Conservation (phyloP, 2,329 filamentous ascomycete species). For the Trichoderma semiorbis region DNA sequence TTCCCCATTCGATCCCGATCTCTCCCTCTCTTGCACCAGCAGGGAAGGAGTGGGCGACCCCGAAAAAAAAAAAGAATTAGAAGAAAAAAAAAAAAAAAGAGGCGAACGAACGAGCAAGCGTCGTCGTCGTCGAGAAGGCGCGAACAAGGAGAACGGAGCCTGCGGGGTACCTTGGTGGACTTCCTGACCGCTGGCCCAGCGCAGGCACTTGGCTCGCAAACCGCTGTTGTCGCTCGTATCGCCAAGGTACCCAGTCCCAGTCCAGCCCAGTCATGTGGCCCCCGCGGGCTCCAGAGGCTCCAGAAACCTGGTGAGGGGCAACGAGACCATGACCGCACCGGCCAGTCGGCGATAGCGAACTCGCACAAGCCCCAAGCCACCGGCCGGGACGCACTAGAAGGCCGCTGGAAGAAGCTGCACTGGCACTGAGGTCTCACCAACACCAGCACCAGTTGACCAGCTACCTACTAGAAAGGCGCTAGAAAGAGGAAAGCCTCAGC, state of each 20-base stretch:
- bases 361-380: neutral
- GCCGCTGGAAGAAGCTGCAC: conserved; percentile 9
- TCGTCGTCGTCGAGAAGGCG: neutral
- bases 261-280: neutral
- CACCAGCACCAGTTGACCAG: neutral
- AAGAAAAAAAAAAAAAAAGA: neutral
- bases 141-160: neutral
- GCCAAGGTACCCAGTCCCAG: neutral
- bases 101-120: neutral
- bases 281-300: neutral
- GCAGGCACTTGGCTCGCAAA: neutral
- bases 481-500: conserved; percentile 20
- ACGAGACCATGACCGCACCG: neutral
- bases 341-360: conserved; percentile 11
- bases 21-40: neutral
- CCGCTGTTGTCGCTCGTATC: neutral
- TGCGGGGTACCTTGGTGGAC: conserved; percentile 11
- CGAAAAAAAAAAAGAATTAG: neutral
- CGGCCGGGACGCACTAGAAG: conserved; percentile 12
- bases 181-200: conserved; percentile 2
- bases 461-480: conserved; percentile 20
- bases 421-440: no score
- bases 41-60: neutral
- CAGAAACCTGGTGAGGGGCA: neutral
- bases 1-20: neutral